A percentile compares a stretch with the other conserved stretches of the same genome.
These are phyloP conservation scores for Hsuehochloa calcarea DNA, from an alignment of 176 grass and related monocot species.

Conservation along the genomic window DNA sequence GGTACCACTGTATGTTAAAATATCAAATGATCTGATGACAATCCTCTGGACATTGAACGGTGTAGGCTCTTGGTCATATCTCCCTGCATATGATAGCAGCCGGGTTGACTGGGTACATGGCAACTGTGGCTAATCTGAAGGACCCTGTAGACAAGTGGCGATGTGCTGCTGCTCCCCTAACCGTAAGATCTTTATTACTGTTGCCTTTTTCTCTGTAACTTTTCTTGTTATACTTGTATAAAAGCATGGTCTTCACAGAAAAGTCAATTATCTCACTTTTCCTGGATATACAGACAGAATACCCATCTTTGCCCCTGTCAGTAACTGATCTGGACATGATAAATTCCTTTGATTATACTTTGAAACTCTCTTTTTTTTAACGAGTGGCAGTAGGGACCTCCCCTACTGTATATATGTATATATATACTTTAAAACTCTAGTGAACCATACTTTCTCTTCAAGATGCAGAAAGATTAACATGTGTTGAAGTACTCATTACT, in stretches of 20 bases:
- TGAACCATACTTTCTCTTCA: neutral
- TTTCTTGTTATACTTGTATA: neutral
- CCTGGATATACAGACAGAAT: neutral
- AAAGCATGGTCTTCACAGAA: neutral
- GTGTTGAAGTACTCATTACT: neutral
- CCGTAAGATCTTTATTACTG: conserved; percentile 34
- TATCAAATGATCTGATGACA: neutral
- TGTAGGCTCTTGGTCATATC: conserved; percentile 58
- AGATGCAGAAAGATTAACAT: neutral
- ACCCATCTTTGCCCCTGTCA: neutral
- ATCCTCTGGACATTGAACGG: neutral
- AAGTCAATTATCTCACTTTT: neutral
- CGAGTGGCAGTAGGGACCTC: too few species aligned
- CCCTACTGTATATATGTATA: too few species aligned
- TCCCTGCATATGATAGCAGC: conserved; percentile 51
- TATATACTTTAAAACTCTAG: neutral
- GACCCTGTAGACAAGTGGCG: conserved; percentile 56
- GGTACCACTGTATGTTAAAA: neutral
- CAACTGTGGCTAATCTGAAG: conserved; percentile 72
- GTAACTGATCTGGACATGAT: neutral
- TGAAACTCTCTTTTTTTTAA: neutral
- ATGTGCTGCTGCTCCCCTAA: conserved; percentile 62
- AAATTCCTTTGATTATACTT: neutral
- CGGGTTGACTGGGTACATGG: conserved; percentile 72
- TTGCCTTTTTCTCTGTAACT: neutral